Base-by-base conservation (phyloP, 2,329 filamentous ascomycete genomes). In the Trichophyton benhamiae region DNA sequence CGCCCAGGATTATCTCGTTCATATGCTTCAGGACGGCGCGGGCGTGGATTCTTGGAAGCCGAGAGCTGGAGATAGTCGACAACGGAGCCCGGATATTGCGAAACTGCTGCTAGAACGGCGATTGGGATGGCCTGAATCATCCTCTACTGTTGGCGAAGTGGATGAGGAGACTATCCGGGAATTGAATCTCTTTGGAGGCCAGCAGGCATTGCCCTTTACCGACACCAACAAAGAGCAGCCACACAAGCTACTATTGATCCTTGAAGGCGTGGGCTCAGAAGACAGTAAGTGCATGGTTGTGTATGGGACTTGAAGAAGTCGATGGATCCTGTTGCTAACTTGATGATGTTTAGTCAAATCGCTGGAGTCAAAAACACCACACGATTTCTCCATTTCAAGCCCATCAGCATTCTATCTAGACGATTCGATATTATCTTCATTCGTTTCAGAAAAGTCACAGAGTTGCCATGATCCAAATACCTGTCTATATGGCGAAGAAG, bases 101-200 rank as follows among this genome's bases (percentile, higher is more conserved):
- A 71, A 67, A 58, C 67, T 70, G n/a, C 68, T 78, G 57, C 63
- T 78, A 59, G 70, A 74, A 77, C 67, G 77, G 77, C 68, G 80
- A 77, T 64, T 77, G 78, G 65, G 77, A 76, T 66, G 75, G 76
- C 67, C 77, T 73, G 69, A 79, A 77, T 67, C 75, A 79, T 59
- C 78, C 75, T 61, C 67, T 33, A n/a, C 41, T 8, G 66, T 76
- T 38, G 69, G 71, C 27, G 66, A 65, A 46, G 69, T 72, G 57
- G 75, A 79, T 62, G 78, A 82, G 48, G 73, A 74, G 42, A 79
- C 81, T 7, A 72, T 88, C 44, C 74, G 77, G 57, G 74, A 82
- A 66, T 76, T 90, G 68, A 83, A 84, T 68, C 75, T 75, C 58
- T 87, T 83, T 71, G 85, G 84, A 64, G 82, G 80, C 64, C 69